Base-by-base conservation (phyloP, 371 early-diverging fungal species). In the Apophysomyces sp. region DNA sequence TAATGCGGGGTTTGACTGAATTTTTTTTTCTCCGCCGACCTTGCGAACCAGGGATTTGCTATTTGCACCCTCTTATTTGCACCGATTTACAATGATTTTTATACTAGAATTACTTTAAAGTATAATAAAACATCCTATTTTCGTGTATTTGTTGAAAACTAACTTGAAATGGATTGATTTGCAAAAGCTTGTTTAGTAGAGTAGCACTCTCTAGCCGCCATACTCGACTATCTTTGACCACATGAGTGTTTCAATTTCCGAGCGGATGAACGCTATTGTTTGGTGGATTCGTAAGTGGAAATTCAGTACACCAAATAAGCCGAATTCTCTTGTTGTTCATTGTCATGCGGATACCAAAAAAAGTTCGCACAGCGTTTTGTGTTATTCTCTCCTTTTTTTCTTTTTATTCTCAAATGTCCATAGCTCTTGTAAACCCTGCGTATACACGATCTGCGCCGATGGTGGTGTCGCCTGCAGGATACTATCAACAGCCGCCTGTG, bases 261-360 rank as follows among this genome's bases (percentile, higher is more conserved):
- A n/a, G n/a, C n/a, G n/a, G n/a, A n/a, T n/a, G n/a, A n/a, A n/a
- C n/a, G n/a, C n/a, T n/a, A n/a, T n/a, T n/a, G n/a, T n/a, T n/a
- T n/a, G n/a, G n/a, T n/a, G n/a, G n/a, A n/a, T n/a, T n/a, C n/a
- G n/a, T n/a, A n/a, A n/a, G n/a, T n/a, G n/a, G n/a, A n/a, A n/a
- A n/a, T n/a, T n/a, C n/a, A n/a, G n/a, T n/a, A n/a, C n/a, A n/a
- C n/a, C n/a, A n/a, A n/a, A n/a, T n/a, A n/a, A n/a, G n/a, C 49
- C n/a, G 21, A 44, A n/a, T 4, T 6, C 21, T 21, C 9, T 44
- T 44, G 49, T 44, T 44, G 21, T 44, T 44, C 49, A 44, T 44
- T 44, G 49, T 44, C 49, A 44, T 21, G 49, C 49, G 49, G 49
- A 44, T 44, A 9, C 49, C 49, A 44, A 44, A 44, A 44, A 44